Conservation (phyloP, 805 yeast genomes). For the Diddensiella transvaalensis region DNA sequence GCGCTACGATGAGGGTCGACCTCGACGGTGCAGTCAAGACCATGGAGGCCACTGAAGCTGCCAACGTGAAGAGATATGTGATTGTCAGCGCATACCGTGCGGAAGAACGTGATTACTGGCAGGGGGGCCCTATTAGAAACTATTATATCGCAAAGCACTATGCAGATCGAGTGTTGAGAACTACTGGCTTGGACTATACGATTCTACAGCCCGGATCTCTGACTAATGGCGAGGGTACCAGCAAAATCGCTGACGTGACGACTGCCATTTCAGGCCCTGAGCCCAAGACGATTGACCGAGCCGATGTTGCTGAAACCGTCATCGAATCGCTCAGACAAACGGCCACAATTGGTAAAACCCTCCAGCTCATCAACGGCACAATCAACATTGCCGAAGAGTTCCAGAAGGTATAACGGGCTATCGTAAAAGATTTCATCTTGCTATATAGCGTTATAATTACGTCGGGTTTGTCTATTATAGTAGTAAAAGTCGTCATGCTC, state of each 20-base stretch:
- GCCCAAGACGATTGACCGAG: slow-evolving; percentile 38
- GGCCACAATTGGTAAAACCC: slow-evolving; percentile 41
- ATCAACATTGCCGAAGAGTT: slow-evolving; percentile 27
- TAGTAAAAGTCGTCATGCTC: slow-evolving; percentile 21
- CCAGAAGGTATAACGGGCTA: neutral
- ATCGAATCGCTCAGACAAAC: slow-evolving; percentile 35
- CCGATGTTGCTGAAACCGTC: slow-evolving; percentile 53
- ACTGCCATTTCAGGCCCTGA: slow-evolving; percentile 29
- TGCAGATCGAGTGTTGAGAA: slow-evolving; percentile 49
- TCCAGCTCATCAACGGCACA: slow-evolving; percentile 45
- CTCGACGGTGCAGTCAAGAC: slow-evolving; percentile 58
- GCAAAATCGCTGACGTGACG: slow-evolving; percentile 39
- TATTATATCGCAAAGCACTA: slow-evolving; percentile 61
- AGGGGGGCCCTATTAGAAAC: slow-evolving; percentile 38
- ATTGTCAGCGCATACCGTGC: slow-evolving; percentile 57
- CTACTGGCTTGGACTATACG: slow-evolving; percentile 47
- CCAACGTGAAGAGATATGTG: slow-evolving; percentile 44
- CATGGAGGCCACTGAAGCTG: slow-evolving; percentile 50
- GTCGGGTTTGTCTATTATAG: slow-evolving; percentile 16
- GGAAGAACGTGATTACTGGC: slow-evolving; percentile 46
- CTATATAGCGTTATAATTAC: slow-evolving; percentile 7
- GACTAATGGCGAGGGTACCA: slow-evolving; percentile 41
- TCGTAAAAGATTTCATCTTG: neutral
- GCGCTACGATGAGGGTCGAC: slow-evolving; percentile 48
- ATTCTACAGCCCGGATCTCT: slow-evolving; percentile 53